Conservation (phyloP, 2,329 filamentous ascomycete genomes). For the Trichoderma endophyticum region DNA sequence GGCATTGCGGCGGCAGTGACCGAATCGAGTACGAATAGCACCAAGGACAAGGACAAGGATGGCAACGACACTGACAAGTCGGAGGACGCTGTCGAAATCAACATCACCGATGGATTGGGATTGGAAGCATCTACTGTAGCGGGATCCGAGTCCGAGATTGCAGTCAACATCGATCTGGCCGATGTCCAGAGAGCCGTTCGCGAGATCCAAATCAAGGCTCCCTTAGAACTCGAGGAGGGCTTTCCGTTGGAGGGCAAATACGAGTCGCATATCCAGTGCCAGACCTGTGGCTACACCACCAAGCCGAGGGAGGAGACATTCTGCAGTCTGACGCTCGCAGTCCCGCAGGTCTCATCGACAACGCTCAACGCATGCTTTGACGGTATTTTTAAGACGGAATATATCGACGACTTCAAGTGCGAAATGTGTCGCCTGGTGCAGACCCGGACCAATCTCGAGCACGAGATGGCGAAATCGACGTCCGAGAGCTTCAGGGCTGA, state of each 20-base stretch:
- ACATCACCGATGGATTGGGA: constrained; percentile 11
- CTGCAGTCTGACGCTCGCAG: constrained; percentile 86
- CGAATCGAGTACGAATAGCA: not conserved
- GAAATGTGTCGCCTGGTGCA: constrained; percentile 87
- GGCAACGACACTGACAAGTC: constrained; percentile 7
- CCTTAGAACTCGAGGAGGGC: constrained; percentile 57
- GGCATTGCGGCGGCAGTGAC: constrained; percentile 20
- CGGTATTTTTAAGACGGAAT: constrained; percentile 88
- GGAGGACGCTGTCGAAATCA: not conserved
- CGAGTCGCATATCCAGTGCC: constrained; percentile 93
- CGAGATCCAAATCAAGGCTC: constrained; percentile 25
- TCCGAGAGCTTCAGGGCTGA: constrained; percentile 50
- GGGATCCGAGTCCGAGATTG: constrained; percentile 11
- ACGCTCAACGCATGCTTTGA: constrained; percentile 88
- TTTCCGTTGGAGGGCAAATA: constrained; percentile 91
- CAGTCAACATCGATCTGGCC: not conserved
- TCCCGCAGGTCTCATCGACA: constrained; percentile 78
- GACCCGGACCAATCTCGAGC: constrained; percentile 62
- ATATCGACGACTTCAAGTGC: constrained; percentile 96
- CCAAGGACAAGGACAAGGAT: not conserved
- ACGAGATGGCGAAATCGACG: constrained; percentile 54
- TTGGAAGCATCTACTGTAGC: constrained; percentile 14
- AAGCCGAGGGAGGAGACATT: constrained; percentile 81
- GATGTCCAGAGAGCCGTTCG: constrained; percentile 19
- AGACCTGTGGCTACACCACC: constrained; percentile 85